A percentile compares a stretch with the other conserved stretches of the same genome.
phyloP scores from a whole-genome alignment of 176 grass and related monocot genomes.

The Leersia perrieri region DNA sequence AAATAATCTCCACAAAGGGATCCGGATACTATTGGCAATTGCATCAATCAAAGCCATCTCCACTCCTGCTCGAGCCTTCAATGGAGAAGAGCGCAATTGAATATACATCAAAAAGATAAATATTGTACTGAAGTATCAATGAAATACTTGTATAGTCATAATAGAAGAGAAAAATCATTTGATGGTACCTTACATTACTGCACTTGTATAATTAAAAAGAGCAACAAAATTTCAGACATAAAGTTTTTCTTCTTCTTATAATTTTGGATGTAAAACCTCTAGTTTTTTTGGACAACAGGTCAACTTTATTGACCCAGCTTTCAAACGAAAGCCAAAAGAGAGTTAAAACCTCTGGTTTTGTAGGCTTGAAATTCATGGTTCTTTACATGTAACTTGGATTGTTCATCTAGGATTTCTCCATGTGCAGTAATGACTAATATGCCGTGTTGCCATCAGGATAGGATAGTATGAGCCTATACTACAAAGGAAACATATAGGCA shows the following conservation, averaged over 20 bases:
- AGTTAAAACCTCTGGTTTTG: not conserved
- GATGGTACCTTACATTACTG: not conserved
- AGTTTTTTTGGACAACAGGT: too few relatives aligned
- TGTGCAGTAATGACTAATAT: not conserved
- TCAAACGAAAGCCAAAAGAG: too few relatives aligned
- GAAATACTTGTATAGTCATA: not conserved
- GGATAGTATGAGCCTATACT: not conserved
- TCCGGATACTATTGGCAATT: conserved; percentile 81
- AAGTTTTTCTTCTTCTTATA: not conserved
- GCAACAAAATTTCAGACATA: not conserved
- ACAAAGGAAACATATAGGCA: not conserved
- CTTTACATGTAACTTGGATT: not conserved
- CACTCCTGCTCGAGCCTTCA: conserved; percentile 90
- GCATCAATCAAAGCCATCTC: conserved; percentile 97
- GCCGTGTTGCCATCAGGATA: not conserved
- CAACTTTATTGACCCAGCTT: too few relatives aligned
- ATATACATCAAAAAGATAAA: not conserved
- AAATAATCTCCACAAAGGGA: conserved; percentile 93
- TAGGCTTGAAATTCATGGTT: not conserved
- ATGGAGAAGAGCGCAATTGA: conserved; percentile 17
- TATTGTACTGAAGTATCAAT: not conserved
- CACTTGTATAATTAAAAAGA: not conserved
- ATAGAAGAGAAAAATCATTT: not conserved
- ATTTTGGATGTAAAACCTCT: not conserved
- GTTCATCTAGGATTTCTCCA: not conserved